Base-by-base conservation (phyloP, 768 basidiomycete genomes). In the Phlebiopsis flavidoalba region DNA sequence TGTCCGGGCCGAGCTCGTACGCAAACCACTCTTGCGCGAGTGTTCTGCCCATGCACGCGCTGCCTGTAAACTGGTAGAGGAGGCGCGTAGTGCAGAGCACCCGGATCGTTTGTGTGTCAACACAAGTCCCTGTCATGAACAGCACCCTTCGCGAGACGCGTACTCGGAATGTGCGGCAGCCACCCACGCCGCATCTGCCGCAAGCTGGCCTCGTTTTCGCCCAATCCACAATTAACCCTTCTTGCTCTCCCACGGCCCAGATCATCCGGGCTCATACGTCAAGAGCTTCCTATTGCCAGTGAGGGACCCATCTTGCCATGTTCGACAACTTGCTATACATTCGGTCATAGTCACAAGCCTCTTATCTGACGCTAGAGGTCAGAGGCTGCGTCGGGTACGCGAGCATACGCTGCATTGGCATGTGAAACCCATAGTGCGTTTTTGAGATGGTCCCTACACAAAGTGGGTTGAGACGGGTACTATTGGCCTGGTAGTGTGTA, bases 141-240 rank as follows among this genome's bases (percentile, higher is more conserved):
- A 31, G 26, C 6, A n/a, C n/a, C n/a, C 26, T 31, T 21, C 19
- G 51, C 12, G 40, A 43, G 48, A 57, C 14, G 75, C 86, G 72
- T 68, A 87, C 86, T 87, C 84, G 6, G 78, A 80, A 73, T 87
- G 85, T 5, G 85, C 75, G 14, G 82, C 83, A 8, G 86, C 83
- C 19, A 88, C 79, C 74, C 76, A 80, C 6, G 77, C 76, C 10
- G 81, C 83, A 67, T 88, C 86, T 24, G 82, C 81, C 7, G 86
- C 85, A 3, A 88, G 73, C 63, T 78, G 74, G 10, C 86, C 87
- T 43, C 86, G 75, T 71, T n/a, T n/a, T 85, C 86, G 66, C 85
- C 86, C 77, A n/a, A n/a, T n/a, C n/a, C n/a, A n/a, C 77, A 80
- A 65, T 88, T n/a, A n/a, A 88, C 0, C 83, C 84, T 72, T 88